Percentiles rank a stretch among this genome's conserved stretches.
Conservation (phyloP, 169 alveolate genomes). For the Cryptosporidium viatorum region DNA sequence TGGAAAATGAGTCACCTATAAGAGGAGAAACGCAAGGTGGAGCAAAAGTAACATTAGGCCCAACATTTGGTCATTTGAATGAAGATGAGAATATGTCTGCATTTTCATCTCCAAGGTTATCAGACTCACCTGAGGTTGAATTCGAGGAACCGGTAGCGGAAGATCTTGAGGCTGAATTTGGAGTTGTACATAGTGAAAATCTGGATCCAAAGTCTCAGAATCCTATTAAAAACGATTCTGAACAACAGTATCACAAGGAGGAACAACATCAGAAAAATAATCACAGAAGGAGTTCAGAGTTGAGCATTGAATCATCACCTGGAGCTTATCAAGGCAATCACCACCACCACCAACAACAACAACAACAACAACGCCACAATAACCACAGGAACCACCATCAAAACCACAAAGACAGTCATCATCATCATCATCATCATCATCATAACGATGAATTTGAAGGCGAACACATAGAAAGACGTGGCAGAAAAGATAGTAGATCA, state of each 20-base stretch:
- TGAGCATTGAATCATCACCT: background rate
- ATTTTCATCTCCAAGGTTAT: background rate
- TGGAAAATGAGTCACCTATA: background rate
- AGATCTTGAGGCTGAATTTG: background rate
- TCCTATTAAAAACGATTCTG: too few species aligned
- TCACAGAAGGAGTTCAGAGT: background rate
- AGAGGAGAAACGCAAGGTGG: background rate
- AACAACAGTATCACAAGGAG: background rate
- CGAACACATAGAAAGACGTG: background rate
- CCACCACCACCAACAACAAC: too few species aligned
- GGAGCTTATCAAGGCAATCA: background rate
- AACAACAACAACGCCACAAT: too few species aligned
- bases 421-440: background rate
- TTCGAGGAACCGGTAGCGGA: background rate
- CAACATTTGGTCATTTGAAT: background rate
- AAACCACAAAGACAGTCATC: background rate
- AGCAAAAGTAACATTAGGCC: background rate
- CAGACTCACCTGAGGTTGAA: background rate
- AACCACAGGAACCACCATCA: too few species aligned
- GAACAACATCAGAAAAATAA: background rate
- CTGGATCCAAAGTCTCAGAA: background rate
- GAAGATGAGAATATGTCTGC: background rate
- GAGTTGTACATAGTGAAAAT: background rate
- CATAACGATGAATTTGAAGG: background rate
- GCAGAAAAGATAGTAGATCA: background rate